phyloP scores from a whole-genome alignment of 2,329 filamentous ascomycete species.

The Domatiomyces globalis region DNA sequence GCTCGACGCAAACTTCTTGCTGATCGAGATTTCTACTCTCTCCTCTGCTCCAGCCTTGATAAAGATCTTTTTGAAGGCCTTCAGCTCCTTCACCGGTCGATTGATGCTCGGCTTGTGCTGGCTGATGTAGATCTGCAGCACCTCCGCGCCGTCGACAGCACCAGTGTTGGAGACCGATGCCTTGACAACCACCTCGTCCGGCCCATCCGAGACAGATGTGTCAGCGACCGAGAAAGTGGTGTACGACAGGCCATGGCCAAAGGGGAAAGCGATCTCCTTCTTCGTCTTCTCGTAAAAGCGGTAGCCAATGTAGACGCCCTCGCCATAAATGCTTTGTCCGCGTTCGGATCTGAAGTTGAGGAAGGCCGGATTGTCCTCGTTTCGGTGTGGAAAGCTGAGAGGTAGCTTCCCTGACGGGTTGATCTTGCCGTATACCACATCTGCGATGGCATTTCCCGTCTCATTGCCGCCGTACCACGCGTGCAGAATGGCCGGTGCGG shows the following conservation, averaged over 20 bases:
- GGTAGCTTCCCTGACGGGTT: conserved; percentile 66
- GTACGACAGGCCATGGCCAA: conserved; percentile 69
- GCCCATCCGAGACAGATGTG: conserved; percentile 31
- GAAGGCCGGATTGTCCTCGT: conserved; percentile 61
- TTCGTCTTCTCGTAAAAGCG: conserved; percentile 63
- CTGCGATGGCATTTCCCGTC: conserved; percentile 65
- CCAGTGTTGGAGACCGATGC: conserved; percentile 40
- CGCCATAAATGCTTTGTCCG: conserved; percentile 59
- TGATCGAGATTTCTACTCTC: conserved; percentile 40
- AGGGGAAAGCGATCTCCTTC: conserved; percentile 54
- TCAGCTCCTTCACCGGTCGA: conserved; percentile 46
- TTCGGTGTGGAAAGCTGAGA: conserved; percentile 52
- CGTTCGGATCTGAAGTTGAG: conserved; percentile 60
- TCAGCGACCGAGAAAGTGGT: conserved; percentile 50
- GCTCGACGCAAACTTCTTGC: conserved; percentile 51
- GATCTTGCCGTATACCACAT: conserved; percentile 58
- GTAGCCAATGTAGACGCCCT: conserved; percentile 71
- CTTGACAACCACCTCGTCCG: conserved; percentile 35
- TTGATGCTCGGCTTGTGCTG: conserved; percentile 39
- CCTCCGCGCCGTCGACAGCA: conserved; percentile 38
- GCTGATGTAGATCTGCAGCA: conserved; percentile 40
- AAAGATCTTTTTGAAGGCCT: conserved; percentile 51
- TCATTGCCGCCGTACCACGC: conserved; percentile 85
- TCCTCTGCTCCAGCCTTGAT: conserved; percentile 47
- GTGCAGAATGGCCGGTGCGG: conserved; percentile 48